phyloP scores from a whole-genome alignment of 1,139 yeast genomes.

The Nakaseomyces kungkrabaensis region DNA sequence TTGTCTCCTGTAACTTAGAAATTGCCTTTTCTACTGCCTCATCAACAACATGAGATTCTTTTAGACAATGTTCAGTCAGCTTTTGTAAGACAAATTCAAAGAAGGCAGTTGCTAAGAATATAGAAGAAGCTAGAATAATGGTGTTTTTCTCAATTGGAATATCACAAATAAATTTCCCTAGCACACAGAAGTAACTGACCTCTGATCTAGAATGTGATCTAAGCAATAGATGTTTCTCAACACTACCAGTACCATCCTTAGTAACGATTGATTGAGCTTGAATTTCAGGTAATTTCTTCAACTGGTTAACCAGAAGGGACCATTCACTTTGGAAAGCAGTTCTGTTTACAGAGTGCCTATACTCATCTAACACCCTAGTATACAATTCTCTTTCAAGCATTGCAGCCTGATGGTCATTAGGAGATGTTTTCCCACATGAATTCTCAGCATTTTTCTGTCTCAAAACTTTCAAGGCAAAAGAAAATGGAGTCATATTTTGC shows the following conservation, averaged over 20 bases:
- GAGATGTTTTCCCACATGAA: slow-evolving; percentile 41
- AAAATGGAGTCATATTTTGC: slow-evolving; percentile 34
- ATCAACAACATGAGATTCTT: slow-evolving; percentile 30
- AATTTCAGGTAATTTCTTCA: neutral
- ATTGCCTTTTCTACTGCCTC: slow-evolving; percentile 32
- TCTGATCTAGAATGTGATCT: neutral
- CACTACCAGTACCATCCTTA: neutral
- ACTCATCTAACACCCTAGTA: neutral
- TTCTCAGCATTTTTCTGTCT: slow-evolving; percentile 52
- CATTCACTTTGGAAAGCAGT: neutral
- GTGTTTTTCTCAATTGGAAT: neutral
- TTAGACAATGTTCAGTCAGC: slow-evolving; percentile 26
- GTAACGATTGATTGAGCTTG: neutral
- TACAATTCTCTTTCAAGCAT: neutral
- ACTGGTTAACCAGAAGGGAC: neutral
- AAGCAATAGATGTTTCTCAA: neutral
- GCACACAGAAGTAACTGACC: neutral
- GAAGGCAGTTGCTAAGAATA: neutral
- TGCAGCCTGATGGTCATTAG: neutral
- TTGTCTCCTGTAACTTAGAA: slow-evolving; percentile 34
- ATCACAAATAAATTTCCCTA: neutral
- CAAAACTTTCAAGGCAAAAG: slow-evolving; percentile 34
- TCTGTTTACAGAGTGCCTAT: neutral
- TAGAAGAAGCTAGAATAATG: neutral
- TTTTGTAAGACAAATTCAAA: neutral